phyloP scores from a whole-genome alignment of 176 grass and related monocot species.

The Olyra latifolia region DNA sequence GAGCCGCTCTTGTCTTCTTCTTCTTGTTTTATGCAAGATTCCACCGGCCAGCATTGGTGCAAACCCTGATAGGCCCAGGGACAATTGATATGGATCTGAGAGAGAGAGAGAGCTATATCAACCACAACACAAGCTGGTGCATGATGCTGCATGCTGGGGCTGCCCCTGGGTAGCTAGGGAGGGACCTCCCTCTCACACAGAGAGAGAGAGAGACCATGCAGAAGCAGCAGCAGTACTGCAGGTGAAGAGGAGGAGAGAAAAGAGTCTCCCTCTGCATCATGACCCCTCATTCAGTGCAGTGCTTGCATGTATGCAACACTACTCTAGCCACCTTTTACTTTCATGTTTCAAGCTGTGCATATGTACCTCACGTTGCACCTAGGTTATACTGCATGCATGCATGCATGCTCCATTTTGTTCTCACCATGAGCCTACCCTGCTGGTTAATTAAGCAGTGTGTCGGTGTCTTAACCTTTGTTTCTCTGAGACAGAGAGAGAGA shows the following conservation, averaged over 20 bases:
- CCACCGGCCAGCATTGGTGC: slow-evolving; percentile 21
- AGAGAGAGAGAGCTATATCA: not conserved
- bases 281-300: not conserved
- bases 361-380: not conserved
- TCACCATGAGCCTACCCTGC: not conserved
- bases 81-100: slow-evolving; percentile 54
- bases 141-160: not conserved
- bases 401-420: slow-evolving; percentile 16
- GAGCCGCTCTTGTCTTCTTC: slow-evolving; percentile 42
- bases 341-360: not conserved
- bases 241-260: not conserved
- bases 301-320: slow-evolving; percentile 6
- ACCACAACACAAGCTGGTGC: not conserved
- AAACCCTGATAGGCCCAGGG: slow-evolving; percentile 15
- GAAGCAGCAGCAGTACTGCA: not conserved
- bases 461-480: not conserved
- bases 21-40: slow-evolving; percentile 46
- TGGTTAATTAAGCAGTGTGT: not conserved
- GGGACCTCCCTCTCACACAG: slow-evolving; percentile 13
- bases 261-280: slow-evolving; percentile 37
- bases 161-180: not conserved
- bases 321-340: not conserved
- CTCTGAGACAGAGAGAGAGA: not conserved
- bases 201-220: not conserved
- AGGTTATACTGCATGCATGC: slow-evolving; percentile 6